A percentile compares a stretch with the other conserved stretches of the same genome.
Conservation (phyloP, 2,329 filamentous ascomycete species). For the Massarina eburnea region DNA sequence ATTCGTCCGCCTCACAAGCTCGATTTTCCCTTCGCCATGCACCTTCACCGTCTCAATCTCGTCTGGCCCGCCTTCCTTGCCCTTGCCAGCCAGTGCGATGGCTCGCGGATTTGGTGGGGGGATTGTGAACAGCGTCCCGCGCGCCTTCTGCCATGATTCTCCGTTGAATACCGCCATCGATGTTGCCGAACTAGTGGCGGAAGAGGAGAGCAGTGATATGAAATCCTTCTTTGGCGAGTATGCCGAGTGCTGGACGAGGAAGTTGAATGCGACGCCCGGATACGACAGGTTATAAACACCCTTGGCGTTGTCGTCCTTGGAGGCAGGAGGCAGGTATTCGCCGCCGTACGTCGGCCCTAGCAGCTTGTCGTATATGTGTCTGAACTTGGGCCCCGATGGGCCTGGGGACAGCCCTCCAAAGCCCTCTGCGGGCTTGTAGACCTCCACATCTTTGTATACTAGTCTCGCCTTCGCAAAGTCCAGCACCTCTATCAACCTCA, state of each 20-base stretch:
- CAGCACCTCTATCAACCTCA: constrained; percentile 86
- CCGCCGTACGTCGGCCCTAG: constrained; percentile 92
- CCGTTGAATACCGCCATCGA: constrained; percentile 92
- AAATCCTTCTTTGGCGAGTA: constrained; percentile 81
- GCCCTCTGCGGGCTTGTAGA: constrained; percentile 63
- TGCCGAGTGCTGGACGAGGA: constrained; percentile 71
- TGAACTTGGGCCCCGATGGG: constrained; percentile 71
- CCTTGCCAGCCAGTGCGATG: constrained; percentile 67
- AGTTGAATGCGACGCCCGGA: constrained; percentile 90
- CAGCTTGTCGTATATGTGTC: constrained; percentile 89
- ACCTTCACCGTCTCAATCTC: constrained; percentile 82
- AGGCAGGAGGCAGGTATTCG: constrained; percentile 75
- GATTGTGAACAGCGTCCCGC: constrained; percentile 74
- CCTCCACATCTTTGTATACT: constrained; percentile 77
- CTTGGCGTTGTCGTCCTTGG: constrained; percentile 52
- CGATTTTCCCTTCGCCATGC: constrained; percentile 74
- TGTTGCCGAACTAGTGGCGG: constrained; percentile 72
- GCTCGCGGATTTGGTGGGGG: constrained; percentile 73
- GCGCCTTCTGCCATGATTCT: constrained; percentile 84
- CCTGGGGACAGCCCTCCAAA: constrained; percentile 24
- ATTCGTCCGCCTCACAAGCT: constrained; percentile 72
- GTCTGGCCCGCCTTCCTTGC: constrained; percentile 79
- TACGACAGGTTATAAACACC: constrained; percentile 92
- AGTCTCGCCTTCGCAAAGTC: constrained; percentile 87
- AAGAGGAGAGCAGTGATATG: constrained; percentile 79